phyloP scores from a whole-genome alignment of 352 stramenopile genomes.

The Phytophthora litchii region DNA sequence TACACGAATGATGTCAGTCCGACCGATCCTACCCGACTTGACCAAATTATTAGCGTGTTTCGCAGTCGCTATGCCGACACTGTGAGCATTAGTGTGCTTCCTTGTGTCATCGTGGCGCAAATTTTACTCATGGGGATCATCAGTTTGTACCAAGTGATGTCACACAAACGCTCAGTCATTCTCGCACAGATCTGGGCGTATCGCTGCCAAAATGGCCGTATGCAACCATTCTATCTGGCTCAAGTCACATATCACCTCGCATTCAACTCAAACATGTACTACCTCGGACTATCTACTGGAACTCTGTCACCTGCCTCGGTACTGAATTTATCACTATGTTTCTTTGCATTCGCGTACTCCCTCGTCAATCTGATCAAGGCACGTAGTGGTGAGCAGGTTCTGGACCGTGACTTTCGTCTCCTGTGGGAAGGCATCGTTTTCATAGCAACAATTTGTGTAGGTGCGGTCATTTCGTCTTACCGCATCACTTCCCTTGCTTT shows the following conservation, averaged over 20 bases:
- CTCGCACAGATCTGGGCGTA: conserved; percentile 33
- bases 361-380: conserved; percentile 31
- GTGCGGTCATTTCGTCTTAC: conserved; percentile 13
- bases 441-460: conserved; percentile 2
- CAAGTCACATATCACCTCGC: conserved; percentile 35
- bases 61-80: conserved; percentile 33
- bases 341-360: conserved; percentile 31
- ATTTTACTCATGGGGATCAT: conserved; percentile 35
- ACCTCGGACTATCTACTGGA: conserved; percentile 24
- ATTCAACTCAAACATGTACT: conserved; percentile 39
- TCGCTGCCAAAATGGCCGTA: conserved; percentile 31
- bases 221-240: conserved; percentile 34
- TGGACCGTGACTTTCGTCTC: conserved; percentile 27
- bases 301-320: conserved; percentile 25
- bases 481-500: conserved; percentile 14
- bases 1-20: conserved; percentile 13
- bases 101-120: conserved; percentile 19
- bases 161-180: conserved; percentile 27
- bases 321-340: conserved; percentile 19
- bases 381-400: conserved; percentile 18
- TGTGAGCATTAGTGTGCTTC: conserved; percentile 22
- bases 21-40: conserved; percentile 11
- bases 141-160: conserved; percentile 34
- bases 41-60: conserved; percentile 34
- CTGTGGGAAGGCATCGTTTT: conserved; percentile 27